Percentiles rank a stretch among this genome's conserved stretches.
Evolutionary conservation across 805 yeast species (phyloP).

Genomic region (Pachysolen tannophilus): DNA sequence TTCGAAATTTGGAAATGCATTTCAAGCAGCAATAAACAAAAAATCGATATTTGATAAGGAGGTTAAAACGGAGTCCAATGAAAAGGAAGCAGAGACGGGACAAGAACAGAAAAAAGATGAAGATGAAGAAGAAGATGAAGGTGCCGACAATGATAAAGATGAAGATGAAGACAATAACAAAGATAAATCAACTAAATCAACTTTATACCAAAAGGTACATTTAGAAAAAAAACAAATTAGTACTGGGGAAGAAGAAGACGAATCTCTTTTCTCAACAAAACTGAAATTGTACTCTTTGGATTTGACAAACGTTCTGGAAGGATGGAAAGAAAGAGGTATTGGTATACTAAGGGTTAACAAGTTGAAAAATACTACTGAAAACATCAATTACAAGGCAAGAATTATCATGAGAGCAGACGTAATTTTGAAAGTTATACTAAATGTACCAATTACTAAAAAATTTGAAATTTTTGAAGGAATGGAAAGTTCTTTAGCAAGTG

Average conservation of each 20-base stretch:
- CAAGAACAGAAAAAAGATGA: constrained; percentile 15
- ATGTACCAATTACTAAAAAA: constrained; percentile 55
- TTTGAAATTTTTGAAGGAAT: constrained; percentile 70
- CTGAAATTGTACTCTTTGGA: constrained; percentile 77
- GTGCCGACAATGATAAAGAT: constrained; percentile 15
- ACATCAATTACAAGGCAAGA: constrained; percentile 40
- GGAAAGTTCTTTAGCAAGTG: constrained; percentile 77
- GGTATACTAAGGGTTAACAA: constrained; percentile 79
- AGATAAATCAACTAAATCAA: constrained; percentile 14
- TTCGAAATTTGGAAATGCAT: constrained; percentile 44
- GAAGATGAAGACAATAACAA: constrained; percentile 21
- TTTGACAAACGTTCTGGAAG: constrained; percentile 53
- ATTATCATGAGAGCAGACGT: constrained; percentile 90
- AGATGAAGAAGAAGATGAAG: constrained; percentile 13
- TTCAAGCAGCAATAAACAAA: constrained; percentile 40
- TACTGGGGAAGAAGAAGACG: constrained; percentile 91
- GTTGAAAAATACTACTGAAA: constrained; percentile 18
- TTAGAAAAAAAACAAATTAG: constrained; percentile 49
- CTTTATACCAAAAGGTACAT: constrained; percentile 49
- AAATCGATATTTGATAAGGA: constrained; percentile 49
- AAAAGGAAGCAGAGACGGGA: constrained; percentile 12
- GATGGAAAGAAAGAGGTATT: constrained; percentile 95
- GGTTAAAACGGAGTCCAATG: constrained; percentile 6
- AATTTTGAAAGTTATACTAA: constrained; percentile 71
- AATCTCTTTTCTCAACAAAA: constrained; percentile 54